A percentile compares a stretch with the other conserved stretches of the same genome.
phyloP scores from a whole-genome alignment of 2,329 filamentous ascomycete species.

The Calonectria crousiana region DNA sequence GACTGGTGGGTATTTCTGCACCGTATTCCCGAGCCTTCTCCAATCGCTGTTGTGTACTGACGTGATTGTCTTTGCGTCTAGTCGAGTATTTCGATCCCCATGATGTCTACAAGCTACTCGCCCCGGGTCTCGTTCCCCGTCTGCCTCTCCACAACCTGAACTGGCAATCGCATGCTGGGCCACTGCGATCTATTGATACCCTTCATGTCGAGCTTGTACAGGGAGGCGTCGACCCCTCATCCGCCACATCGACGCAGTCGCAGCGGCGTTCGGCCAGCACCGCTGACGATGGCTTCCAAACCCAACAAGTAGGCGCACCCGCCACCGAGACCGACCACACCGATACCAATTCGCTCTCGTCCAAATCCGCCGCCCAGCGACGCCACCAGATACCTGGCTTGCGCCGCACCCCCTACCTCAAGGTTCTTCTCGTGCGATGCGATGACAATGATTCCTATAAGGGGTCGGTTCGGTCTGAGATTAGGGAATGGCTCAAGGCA shows the following conservation, averaged over 20 bases:
- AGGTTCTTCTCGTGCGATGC: constrained; percentile 88
- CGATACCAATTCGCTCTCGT: constrained; percentile 50
- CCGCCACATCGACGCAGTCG: constrained; percentile 47
- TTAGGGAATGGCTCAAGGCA: constrained; percentile 92
- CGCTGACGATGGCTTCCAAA: constrained; percentile 72
- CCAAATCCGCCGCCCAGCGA: constrained; percentile 59
- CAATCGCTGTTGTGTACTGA: constrained; percentile 27
- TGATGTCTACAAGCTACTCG: constrained; percentile 85
- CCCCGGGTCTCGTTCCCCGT: constrained; percentile 80
- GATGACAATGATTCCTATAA: constrained; percentile 98
- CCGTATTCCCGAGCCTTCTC: background rate
- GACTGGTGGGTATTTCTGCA: constrained; percentile 68
- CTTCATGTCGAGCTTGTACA: constrained; percentile 91
- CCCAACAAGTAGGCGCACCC: constrained; percentile 62
- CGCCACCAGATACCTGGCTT: constrained; percentile 96
- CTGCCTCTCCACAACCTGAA: constrained; percentile 92
- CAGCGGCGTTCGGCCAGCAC: constrained; percentile 50
- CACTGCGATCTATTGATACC: constrained; percentile 91
- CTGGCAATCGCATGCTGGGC: constrained; percentile 95
- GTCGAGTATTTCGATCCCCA: constrained; percentile 98
- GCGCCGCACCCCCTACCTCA: constrained; percentile 92
- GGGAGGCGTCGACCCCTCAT: constrained; percentile 62
- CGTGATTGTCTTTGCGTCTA: constrained; percentile 51
- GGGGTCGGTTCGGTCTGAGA: constrained; percentile 77
- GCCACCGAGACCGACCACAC: constrained; percentile 53